Conservation (phyloP, 352 stramenopile species). For the Phytophthora litchii region DNA sequence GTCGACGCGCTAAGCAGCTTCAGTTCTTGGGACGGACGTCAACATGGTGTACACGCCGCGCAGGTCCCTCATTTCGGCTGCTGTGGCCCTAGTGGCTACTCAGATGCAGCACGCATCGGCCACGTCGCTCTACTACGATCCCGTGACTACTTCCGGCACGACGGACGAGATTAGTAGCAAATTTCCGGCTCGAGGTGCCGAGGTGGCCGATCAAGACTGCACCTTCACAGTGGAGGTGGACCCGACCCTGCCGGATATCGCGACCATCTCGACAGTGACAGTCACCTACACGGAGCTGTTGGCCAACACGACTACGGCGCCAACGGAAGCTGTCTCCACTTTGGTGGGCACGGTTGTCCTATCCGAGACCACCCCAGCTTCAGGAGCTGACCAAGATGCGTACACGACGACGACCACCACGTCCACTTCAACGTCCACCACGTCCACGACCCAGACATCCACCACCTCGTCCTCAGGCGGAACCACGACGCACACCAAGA, state of each 20-base stretch:
- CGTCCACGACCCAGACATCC: conserved; percentile 19
- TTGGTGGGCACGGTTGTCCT: conserved; percentile 15
- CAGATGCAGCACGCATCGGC: conserved; percentile 21
- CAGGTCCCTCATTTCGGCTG: conserved; percentile 26
- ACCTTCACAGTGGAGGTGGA: conserved; percentile 23
- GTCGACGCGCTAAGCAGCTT: neutral
- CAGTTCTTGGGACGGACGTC: neutral
- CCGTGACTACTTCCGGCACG: conserved; percentile 17
- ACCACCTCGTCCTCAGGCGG: conserved; percentile 9
- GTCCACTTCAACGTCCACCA: conserved; percentile 20
- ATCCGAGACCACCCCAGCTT: conserved; percentile 10
- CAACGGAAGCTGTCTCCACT: conserved; percentile 26
- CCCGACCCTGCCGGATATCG: conserved; percentile 22
- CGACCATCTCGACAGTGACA: conserved; percentile 24
- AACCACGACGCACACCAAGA: conserved; percentile 20
- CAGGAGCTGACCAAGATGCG: conserved; percentile 25
- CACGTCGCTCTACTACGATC: conserved; percentile 25
- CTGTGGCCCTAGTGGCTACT: conserved; percentile 20
- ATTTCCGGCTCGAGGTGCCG: conserved; percentile 18
- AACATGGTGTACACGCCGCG: conserved; percentile 33
- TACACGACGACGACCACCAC: conserved; percentile 27
- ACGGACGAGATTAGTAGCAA: conserved; percentile 20
- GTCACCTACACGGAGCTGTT: conserved; percentile 29
- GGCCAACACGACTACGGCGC: conserved; percentile 24
- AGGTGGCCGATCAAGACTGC: conserved; percentile 31